Percentiles rank a stretch among this genome's conserved stretches.
These are phyloP conservation scores for Penicillium paxilli DNA, from an alignment of 495 filamentous ascomycete genomes.

Conservation along the genomic window DNA sequence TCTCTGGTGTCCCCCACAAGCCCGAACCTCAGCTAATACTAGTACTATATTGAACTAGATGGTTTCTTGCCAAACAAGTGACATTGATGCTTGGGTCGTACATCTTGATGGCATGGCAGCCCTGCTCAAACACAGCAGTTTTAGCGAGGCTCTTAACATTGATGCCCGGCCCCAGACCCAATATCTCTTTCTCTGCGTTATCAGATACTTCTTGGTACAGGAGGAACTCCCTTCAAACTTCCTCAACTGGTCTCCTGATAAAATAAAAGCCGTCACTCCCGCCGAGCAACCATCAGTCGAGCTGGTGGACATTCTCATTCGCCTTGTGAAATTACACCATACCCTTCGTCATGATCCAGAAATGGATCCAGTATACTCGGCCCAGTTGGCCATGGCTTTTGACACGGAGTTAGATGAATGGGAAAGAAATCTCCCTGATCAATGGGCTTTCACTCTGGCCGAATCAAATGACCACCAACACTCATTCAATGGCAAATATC, in stretches of 20 bases:
- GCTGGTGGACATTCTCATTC: slow-evolving; percentile 22
- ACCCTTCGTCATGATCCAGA: slow-evolving; percentile 2
- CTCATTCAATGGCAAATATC: slow-evolving; percentile 19
- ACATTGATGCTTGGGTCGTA: slow-evolving; percentile 21
- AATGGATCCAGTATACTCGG: not conserved
- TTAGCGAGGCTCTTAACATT: slow-evolving; percentile 3
- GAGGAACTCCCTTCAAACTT: slow-evolving; percentile 9
- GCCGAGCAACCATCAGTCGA: slow-evolving; percentile 10
- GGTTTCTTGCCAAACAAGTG: slow-evolving; percentile 16
- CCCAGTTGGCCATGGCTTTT: slow-evolving; percentile 2
- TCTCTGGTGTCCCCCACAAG: not conserved
- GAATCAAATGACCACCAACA: slow-evolving; percentile 8
- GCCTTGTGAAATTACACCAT: slow-evolving; percentile 16
- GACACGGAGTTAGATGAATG: slow-evolving; percentile 21
- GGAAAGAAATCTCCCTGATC: slow-evolving; percentile 14
- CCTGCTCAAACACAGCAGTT: slow-evolving; percentile 13
- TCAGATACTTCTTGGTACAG: slow-evolving; percentile 20
- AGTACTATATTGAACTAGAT: slow-evolving; percentile 13
- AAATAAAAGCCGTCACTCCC: not conserved
- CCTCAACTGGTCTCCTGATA: slow-evolving; percentile 12
- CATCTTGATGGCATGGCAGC: slow-evolving; percentile 24
- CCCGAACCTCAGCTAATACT: not conserved
- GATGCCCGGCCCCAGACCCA: slow-evolving; percentile 17
- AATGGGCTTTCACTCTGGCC: slow-evolving; percentile 11
- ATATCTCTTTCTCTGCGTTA: slow-evolving; percentile 18